Evolutionary conservation across 352 stramenopile genomes (phyloP), one percentile per base, ranked within the genome.

Genomic region (Pythium brassicae): DNA sequence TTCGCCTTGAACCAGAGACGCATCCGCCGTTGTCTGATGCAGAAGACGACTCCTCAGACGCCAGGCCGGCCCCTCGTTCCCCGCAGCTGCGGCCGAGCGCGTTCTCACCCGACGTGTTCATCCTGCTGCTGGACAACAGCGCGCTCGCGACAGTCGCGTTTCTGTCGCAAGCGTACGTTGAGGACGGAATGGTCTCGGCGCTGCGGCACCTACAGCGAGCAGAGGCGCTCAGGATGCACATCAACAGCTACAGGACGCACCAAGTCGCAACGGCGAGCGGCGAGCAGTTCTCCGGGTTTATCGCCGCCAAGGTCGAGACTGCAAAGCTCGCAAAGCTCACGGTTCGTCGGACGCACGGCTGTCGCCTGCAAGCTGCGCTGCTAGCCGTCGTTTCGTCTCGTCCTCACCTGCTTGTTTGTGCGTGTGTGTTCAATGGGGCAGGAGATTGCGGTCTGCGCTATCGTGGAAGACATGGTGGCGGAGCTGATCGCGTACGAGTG

Each of bases 401-500:
- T n/a, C 17, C 15, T 20, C 37, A 19, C 37, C 37, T 37, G 7
- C 11, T 48, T 48, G 29, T 47, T 34, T 47, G n/a, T 34, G 12
- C 34, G 32, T 15, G 20, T 53, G 27, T 53, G 39, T 11, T 45
- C n/a, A 17, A 9, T 63, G 20, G 25, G 29, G 1, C 49, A 89
- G 61, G 71, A 83, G 44, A 69, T 87, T 19, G 78, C 74, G 4
- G 72, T 78, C 14, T 34, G 46, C 0, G 67, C 69, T 7, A 79
- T 89, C 47, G 53, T 89, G 17, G 70, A 90, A 19, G 78, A 89
- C 55, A 75, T 90, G 65, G 55, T 89, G 23, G 2, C 56, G 0
- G 71, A 87, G 20, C 64, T 88, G 22, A 76, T 90, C 25, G 64
- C 61, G 6, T 68, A 65, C 42, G 79, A 90, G 54, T 78, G 74